A percentile compares a stretch with the other conserved stretches of the same genome.
Evolutionary conservation across 176 grass and related monocot genomes (phyloP).

Genomic region (Paspalum notatum): DNA sequence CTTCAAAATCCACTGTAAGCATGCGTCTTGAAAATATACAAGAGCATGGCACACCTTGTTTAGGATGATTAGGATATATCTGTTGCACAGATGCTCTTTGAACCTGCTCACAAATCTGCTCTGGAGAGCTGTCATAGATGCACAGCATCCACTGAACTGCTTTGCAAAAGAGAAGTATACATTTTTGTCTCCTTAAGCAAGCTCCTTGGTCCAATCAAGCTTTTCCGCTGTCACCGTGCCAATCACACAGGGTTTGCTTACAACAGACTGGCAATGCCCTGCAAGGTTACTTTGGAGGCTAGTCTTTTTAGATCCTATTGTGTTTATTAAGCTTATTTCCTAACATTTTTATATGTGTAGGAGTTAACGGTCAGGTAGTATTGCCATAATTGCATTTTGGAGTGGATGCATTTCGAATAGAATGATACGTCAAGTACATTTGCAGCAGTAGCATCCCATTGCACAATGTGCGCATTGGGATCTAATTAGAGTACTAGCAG

Average conservation of each 20-base stretch:
- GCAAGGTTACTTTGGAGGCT: background rate
- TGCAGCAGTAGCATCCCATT: background rate
- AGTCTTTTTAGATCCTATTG: background rate
- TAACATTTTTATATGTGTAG: background rate
- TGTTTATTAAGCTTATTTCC: constrained; percentile 7
- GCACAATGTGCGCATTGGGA: background rate
- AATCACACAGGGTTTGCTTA: constrained; percentile 13
- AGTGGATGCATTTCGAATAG: constrained; percentile 1
- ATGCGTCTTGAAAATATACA: background rate
- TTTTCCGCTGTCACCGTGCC: constrained; percentile 21
- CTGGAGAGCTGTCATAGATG: background rate
- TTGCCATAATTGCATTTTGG: background rate
- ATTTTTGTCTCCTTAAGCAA: constrained; percentile 6
- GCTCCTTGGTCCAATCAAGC: background rate
- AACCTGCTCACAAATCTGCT: constrained; percentile 1
- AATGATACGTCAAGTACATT: background rate
- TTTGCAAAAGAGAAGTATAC: background rate
- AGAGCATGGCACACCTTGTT: background rate
- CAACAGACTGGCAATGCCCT: background rate
- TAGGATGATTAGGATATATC: background rate
- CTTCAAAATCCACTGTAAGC: background rate
- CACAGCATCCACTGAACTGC: background rate
- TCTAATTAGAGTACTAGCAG: background rate
- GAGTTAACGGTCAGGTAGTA: background rate
- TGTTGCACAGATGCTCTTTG: background rate